Percentiles rank a stretch among this genome's conserved stretches.
Evolutionary conservation across 1,284 basidiomycete species (phyloP).

Genomic region (Fomitopsis schrenkii): DNA sequence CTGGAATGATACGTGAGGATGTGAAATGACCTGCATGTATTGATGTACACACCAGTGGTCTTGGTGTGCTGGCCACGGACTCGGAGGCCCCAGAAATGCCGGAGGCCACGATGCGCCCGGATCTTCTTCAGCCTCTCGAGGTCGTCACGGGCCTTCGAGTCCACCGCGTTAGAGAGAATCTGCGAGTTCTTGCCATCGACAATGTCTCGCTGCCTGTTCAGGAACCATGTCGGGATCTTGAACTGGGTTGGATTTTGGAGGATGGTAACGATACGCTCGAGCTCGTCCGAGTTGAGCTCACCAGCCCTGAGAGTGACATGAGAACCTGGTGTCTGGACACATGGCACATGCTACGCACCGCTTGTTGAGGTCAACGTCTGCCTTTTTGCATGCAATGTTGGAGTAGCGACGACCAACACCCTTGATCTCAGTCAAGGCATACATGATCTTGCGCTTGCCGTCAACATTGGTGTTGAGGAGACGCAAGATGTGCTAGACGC

Average conservation of each 20-base stretch:
- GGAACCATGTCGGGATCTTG: constrained; percentile 99
- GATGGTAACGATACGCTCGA: constrained; percentile 98
- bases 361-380: constrained; percentile 98
- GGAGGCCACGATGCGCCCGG: constrained; percentile 95
- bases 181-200: constrained; percentile 97
- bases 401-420: constrained; percentile 99
- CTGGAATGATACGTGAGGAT: constrained; percentile 30
- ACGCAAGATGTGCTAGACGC: constrained; percentile 87
- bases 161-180: constrained; percentile 95
- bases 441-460: constrained; percentile 99
- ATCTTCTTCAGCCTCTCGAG: constrained; percentile 99
- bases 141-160: constrained; percentile 98
- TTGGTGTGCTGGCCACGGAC: constrained; percentile 99
- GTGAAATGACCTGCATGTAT: background rate
- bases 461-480: constrained; percentile 99
- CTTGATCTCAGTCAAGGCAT: constrained; percentile 98
- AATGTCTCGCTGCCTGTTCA: constrained; percentile 99
- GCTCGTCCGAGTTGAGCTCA: constrained; percentile 94
- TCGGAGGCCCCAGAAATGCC: constrained; percentile 96
- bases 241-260: constrained; percentile 99
- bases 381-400: constrained; percentile 99
- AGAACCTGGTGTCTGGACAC: background rate
- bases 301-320: constrained; percentile 57
- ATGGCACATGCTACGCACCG: constrained; percentile 55
- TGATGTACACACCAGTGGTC: constrained; percentile 77